These are phyloP conservation scores for Rhizopus delemar DNA, from an alignment of 371 early-diverging fungal genomes.

Conservation along the genomic window DNA sequence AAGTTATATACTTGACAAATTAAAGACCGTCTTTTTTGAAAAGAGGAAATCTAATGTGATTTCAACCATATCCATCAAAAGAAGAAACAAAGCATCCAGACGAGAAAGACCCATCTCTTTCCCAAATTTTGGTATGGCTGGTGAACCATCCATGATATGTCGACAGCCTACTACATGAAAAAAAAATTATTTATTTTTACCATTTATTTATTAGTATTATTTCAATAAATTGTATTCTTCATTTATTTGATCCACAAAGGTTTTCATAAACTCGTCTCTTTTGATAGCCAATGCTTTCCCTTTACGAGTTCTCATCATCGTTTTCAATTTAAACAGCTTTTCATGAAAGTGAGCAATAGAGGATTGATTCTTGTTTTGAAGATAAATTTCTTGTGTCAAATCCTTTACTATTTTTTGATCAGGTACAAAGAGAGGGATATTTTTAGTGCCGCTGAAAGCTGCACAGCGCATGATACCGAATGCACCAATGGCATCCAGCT, in stretches of 20 bases:
- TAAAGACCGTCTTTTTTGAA: conserved; percentile 45
- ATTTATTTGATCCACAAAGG: conserved; percentile 54
- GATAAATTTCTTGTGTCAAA: conserved; percentile 61
- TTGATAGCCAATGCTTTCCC: conserved; percentile 58
- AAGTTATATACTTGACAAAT: conserved; percentile 36
- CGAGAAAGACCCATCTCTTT: conserved; percentile 40
- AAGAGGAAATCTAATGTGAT: conserved; percentile 35
- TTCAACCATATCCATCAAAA: conserved; percentile 7
- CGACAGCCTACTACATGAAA: background rate
- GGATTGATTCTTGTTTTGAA: conserved; percentile 45
- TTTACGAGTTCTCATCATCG: conserved; percentile 60
- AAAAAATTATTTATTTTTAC: background rate
- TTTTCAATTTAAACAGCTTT: conserved; percentile 61
- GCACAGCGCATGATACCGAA: conserved; percentile 76
- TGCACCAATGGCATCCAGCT: conserved; percentile 82
- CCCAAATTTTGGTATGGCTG: conserved; percentile 17
- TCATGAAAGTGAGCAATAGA: conserved; percentile 75
- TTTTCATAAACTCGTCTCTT: conserved; percentile 54
- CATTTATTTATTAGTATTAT: conserved; percentile 10
- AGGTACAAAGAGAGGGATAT: conserved; percentile 63
- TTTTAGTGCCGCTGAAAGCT: conserved; percentile 70
- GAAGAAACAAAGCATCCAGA: conserved; percentile 6
- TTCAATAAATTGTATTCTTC: conserved; percentile 40
- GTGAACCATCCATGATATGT: background rate
- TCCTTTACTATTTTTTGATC: conserved; percentile 45